Conservation (phyloP, 1,139 yeast species). For the Kodamaea suecica region DNA sequence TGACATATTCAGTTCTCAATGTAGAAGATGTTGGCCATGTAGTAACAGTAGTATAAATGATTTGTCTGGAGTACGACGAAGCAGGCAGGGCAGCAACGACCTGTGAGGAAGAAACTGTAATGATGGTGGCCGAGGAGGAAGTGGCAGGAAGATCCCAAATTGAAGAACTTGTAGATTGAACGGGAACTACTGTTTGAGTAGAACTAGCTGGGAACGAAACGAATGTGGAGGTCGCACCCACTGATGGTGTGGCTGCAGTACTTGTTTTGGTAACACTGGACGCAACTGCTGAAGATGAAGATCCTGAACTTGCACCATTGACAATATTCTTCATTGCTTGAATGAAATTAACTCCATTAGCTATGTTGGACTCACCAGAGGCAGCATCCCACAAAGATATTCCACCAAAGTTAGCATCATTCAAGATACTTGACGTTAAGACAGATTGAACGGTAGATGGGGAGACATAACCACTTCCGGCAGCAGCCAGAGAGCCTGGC, state of each 20-base stretch:
- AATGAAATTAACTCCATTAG: conserved; percentile 13
- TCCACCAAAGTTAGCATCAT: conserved; percentile 65
- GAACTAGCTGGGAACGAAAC: neutral
- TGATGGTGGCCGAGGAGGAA: conserved; percentile 5
- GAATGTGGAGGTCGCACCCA: neutral
- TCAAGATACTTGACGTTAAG: conserved; percentile 29
- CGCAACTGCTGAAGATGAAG: conserved; percentile 4
- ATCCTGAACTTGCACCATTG: conserved; percentile 1
- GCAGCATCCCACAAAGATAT: conserved; percentile 85
- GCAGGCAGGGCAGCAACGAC: conserved; percentile 5
- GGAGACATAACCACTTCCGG: conserved; percentile 56
- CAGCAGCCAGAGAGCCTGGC: conserved; percentile 67
- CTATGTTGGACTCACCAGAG: conserved; percentile 31
- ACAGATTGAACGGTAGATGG: conserved; percentile 19
- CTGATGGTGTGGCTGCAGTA: conserved; percentile 3
- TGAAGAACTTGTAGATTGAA: no score
- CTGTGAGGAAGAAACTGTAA: conserved; percentile 3
- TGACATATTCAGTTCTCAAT: conserved; percentile 12
- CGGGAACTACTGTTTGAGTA: no score
- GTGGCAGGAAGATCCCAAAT: no score
- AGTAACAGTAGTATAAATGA: conserved; percentile 5
- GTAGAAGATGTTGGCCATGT: conserved; percentile 6
- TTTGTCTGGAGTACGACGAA: conserved; percentile 6
- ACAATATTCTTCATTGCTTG: conserved; percentile 16
- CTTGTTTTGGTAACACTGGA: conserved; percentile 1